Evolutionary conservation across 2,329 filamentous ascomycete species (phyloP).

Genomic region (Biscogniauxia mediterranea): DNA sequence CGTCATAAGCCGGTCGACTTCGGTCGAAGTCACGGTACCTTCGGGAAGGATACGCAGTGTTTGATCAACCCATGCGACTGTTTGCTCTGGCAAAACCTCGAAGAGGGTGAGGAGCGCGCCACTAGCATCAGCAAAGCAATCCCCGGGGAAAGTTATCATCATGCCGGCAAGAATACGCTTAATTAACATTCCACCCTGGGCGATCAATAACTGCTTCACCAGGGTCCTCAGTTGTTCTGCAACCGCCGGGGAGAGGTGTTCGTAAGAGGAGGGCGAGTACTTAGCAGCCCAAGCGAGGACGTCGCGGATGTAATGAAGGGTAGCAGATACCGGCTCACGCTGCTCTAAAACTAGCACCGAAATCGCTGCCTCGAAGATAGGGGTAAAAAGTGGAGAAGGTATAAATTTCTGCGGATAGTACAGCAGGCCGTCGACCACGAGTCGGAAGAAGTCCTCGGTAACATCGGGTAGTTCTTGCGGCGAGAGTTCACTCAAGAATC

Average conservation of each 20-base stretch:
- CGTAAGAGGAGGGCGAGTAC: conserved; percentile 62
- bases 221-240: conserved; percentile 68
- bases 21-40: conserved; percentile 75
- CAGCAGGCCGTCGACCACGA: conserved; percentile 85
- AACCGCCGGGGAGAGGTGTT: conserved; percentile 54
- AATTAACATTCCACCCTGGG: conserved; percentile 74
- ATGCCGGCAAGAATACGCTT: conserved; percentile 93
- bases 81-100: conserved; percentile 77
- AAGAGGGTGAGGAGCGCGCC: conserved; percentile 89
- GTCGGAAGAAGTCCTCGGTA: conserved; percentile 94
- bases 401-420: conserved; percentile 88
- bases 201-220: conserved; percentile 68
- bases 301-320: conserved; percentile 89
- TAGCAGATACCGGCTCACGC: conserved; percentile 85
- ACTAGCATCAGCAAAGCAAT: conserved; percentile 93
- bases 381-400: conserved; percentile 71
- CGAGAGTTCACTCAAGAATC: conserved; percentile 82
- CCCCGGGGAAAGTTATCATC: conserved; percentile 98
- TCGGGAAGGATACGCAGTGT: conserved; percentile 82
- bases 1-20: conserved; percentile 76
- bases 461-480: conserved; percentile 73
- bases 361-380: conserved; percentile 83
- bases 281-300: conserved; percentile 84
- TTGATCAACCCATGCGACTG: conserved; percentile 75
- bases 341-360: conserved; percentile 87